phyloP scores from a whole-genome alignment of 1,284 basidiomycete genomes.

The Nidula niveotomentosa region DNA sequence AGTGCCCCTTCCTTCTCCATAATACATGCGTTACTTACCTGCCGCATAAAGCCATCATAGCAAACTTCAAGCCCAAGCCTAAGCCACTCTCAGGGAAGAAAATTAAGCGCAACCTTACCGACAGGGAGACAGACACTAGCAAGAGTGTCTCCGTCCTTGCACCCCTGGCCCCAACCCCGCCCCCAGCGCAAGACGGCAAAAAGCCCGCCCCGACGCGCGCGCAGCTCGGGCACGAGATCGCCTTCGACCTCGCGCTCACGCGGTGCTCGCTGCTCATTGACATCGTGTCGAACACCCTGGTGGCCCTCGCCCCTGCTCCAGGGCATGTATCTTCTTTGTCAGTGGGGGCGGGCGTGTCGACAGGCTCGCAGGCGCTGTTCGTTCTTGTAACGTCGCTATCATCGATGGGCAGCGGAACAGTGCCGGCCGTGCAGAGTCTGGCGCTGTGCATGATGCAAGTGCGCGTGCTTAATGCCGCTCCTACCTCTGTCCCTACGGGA shows the following conservation, averaged over 20 bases:
- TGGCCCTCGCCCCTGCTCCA: conserved; percentile 52
- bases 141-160: not conserved
- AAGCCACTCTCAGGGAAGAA: conserved; percentile 10
- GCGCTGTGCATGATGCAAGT: conserved; percentile 67
- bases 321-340: not conserved
- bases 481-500: not conserved
- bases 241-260: conserved; percentile 66
- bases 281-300: conserved; percentile 59
- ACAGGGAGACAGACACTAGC: too few relatives aligned
- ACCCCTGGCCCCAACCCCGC: conserved; percentile 3
- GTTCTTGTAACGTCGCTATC: conserved; percentile 55
- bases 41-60: conserved; percentile 35
- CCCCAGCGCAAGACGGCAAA: conserved; percentile 21
- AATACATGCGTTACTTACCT: conserved; percentile 1
- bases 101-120: too few relatives aligned
- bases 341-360: not conserved
- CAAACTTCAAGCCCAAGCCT: conserved; percentile 38
- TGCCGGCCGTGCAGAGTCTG: conserved; percentile 69
- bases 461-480: conserved; percentile 34
- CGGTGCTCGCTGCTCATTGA: conserved; percentile 64
- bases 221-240: conserved; percentile 60
- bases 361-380: conserved; percentile 51
- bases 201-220: conserved; percentile 47
- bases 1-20: conserved; percentile 11
- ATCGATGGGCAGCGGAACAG: conserved; percentile 58